These are phyloP conservation scores for Asclepias syriaca DNA, from an alignment of 257 asterid genomes.

Conservation along the genomic window DNA sequence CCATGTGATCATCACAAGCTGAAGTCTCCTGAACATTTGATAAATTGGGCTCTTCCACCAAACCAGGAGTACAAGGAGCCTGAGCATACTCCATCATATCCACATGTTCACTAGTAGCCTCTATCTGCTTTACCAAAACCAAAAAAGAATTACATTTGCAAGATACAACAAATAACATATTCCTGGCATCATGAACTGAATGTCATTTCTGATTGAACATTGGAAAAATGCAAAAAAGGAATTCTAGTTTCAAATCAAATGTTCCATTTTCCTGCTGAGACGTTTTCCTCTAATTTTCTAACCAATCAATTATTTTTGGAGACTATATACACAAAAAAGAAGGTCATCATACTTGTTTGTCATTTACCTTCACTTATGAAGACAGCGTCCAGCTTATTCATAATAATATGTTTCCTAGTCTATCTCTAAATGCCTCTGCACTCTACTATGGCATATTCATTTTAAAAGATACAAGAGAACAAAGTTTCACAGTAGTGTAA, in stretches of 20 bases:
- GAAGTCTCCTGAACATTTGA: slow-evolving; percentile 75
- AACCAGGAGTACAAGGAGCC: slow-evolving; percentile 94
- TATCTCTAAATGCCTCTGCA: background rate
- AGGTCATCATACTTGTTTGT: background rate
- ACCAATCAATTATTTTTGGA: background rate
- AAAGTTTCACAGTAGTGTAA: background rate
- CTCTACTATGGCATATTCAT: background rate
- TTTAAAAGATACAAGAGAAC: background rate
- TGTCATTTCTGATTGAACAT: background rate
- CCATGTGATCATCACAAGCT: slow-evolving; percentile 77
- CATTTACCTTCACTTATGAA: background rate
- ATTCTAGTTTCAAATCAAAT: background rate
- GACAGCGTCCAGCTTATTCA: background rate
- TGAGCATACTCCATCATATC: slow-evolving; percentile 73
- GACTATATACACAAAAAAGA: background rate
- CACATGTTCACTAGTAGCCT: slow-evolving; percentile 37
- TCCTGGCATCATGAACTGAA: background rate
- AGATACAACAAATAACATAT: background rate
- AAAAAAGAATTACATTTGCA: background rate
- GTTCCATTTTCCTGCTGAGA: background rate
- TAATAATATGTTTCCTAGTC: background rate
- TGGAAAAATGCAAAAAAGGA: background rate
- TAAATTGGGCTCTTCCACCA: slow-evolving; percentile 71
- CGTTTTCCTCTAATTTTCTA: background rate
- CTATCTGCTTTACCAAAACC: slow-evolving; percentile 36